Evolutionary conservation across 2,329 filamentous ascomycete genomes (phyloP).

Genomic region (Zymoseptoria brevis): DNA sequence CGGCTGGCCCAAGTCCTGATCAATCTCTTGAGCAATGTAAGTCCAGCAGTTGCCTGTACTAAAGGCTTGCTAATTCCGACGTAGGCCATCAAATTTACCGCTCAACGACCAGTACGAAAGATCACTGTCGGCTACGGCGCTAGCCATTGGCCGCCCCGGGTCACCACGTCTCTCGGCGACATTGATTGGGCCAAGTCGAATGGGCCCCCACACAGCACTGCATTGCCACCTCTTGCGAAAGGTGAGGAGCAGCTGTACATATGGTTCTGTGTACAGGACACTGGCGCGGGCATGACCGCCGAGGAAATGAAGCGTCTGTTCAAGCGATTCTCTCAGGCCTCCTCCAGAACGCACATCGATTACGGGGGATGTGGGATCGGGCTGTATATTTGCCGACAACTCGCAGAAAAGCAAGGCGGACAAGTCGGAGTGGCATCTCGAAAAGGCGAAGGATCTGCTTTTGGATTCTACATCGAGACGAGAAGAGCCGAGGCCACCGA

Average conservation of each 20-base stretch:
- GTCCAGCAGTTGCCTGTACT: conserved; percentile 23
- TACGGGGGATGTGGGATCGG: conserved; percentile 65
- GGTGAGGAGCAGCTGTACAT: conserved; percentile 28
- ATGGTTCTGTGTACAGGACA: conserved; percentile 29
- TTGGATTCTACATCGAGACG: conserved; percentile 57
- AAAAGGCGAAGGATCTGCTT: conserved; percentile 53
- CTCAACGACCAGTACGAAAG: not conserved
- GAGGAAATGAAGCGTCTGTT: conserved; percentile 47
- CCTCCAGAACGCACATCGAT: conserved; percentile 57
- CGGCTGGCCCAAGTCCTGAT: conserved; percentile 29
- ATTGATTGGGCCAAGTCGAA: conserved; percentile 7
- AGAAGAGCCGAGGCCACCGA: not conserved
- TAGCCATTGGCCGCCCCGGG: conserved; percentile 1
- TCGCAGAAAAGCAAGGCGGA: conserved; percentile 63
- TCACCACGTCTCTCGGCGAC: conserved; percentile 9
- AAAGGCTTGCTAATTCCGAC: not conserved
- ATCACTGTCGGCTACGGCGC: conserved; percentile 8
- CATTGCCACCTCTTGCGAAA: conserved; percentile 2
- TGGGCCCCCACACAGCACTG: conserved; percentile 1
- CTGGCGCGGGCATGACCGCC: conserved; percentile 33
- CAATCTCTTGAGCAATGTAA: conserved; percentile 35
- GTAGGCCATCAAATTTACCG: conserved; percentile 2
- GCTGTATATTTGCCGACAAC: conserved; percentile 58
- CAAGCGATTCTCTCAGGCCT: conserved; percentile 61
- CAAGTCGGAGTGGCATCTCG: conserved; percentile 57